Percentiles rank a stretch among this genome's conserved stretches.
phyloP scores from a whole-genome alignment of 306 rosid genomes.

The Malus domestica region ASM211411v1 NC_041799.1:9629001-9629500 shows the following conservation, averaged over 20 bases:
- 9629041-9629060: neutral
- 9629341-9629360: constrained; percentile 87
- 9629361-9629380: constrained; percentile 81
- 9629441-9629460: neutral
- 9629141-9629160: neutral
- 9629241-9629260: neutral
- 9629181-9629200: neutral
- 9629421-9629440: constrained; percentile 41
- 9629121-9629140: neutral
- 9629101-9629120: neutral
- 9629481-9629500: neutral
- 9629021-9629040: neutral
- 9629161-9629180: constrained; percentile 17
- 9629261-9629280: neutral
- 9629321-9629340: constrained; percentile 58
- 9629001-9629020: constrained; percentile 11
- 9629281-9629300: constrained; percentile 45
- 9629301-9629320: constrained; percentile 18
- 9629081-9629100: neutral
- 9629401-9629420: constrained; percentile 87
- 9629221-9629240: neutral
- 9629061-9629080: neutral
- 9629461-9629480: neutral
- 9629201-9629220: neutral
- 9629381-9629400: constrained; percentile 90